A percentile compares a stretch with the other conserved stretches of the same genome.
These are phyloP conservation scores for Mesotaenium endlicherianum DNA, from an alignment of 139 green algal species.

Conservation along the genomic window DNA sequence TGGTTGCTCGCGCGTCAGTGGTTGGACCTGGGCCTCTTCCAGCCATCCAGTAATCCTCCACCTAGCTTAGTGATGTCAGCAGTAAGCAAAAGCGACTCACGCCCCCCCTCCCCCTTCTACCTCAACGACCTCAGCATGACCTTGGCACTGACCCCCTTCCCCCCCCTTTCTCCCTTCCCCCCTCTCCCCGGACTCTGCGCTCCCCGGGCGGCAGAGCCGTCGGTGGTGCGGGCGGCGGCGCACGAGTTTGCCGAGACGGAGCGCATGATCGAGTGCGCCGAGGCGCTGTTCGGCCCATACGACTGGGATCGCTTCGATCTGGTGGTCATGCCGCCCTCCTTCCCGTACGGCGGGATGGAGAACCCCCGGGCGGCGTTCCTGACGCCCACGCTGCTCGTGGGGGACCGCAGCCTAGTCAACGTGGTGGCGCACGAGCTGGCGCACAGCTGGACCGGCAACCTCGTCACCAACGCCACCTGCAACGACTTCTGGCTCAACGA, in stretches of 20 bases:
- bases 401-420: constrained; percentile 75
- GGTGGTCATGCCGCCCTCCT: constrained; percentile 85
- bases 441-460: constrained; percentile 89
- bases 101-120: background rate
- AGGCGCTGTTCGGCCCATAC: constrained; percentile 81
- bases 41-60: background rate
- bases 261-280: constrained; percentile 69
- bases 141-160: background rate
- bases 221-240: constrained; percentile 64
- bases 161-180: background rate
- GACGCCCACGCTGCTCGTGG: constrained; percentile 87
- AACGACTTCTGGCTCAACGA: constrained; percentile 61
- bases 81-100: background rate
- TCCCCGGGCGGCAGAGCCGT: constrained; percentile 63
- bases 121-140: constrained; percentile 63
- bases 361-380: constrained; percentile 89
- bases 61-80: too few species aligned
- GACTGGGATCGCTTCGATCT: constrained; percentile 91
- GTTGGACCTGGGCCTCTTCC: background rate
- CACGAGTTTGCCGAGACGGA: constrained; percentile 76
- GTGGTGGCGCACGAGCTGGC: constrained; percentile 92
- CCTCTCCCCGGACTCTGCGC: background rate
- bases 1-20: too few species aligned
- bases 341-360: constrained; percentile 82
- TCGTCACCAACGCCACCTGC: constrained; percentile 84